These are phyloP conservation scores for Colletotrichum tabaci DNA, from an alignment of 2,329 filamentous ascomycete genomes.

Conservation along the genomic window DNA sequence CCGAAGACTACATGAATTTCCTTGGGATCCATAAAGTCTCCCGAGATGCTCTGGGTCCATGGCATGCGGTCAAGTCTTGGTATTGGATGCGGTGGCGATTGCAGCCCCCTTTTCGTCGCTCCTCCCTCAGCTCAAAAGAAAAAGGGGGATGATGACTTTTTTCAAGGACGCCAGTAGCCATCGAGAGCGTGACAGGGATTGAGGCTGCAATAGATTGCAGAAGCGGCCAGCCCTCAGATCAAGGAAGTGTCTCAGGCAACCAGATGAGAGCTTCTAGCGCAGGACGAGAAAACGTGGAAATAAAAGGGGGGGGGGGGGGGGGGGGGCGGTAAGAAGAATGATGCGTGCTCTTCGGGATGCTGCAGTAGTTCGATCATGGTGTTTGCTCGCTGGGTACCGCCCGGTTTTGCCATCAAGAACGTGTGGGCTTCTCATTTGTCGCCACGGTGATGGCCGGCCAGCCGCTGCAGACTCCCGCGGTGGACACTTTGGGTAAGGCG, in stretches of 20 bases:
- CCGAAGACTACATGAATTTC: conserved; percentile 10
- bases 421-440: background rate
- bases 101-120: background rate
- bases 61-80: background rate
- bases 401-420: background rate
- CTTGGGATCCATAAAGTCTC: background rate
- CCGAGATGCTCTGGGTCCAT: background rate
- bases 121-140: background rate
- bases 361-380: background rate
- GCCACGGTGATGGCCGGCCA: background rate
- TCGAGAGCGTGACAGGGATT: background rate
- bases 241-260: background rate
- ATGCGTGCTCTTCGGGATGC: background rate
- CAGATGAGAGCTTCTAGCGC: background rate
- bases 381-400: background rate
- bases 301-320: background rate
- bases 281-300: background rate
- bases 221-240: background rate
- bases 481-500: background rate
- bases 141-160: background rate
- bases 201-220: background rate
- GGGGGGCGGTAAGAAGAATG: background rate
- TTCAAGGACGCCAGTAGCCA: background rate
- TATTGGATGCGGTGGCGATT: background rate
- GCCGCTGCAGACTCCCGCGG: background rate